Evolutionary conservation across 257 asterid genomes (phyloP), one percentile per base, ranked within the genome.

Genomic region (Cruciata laevipes): DNA sequence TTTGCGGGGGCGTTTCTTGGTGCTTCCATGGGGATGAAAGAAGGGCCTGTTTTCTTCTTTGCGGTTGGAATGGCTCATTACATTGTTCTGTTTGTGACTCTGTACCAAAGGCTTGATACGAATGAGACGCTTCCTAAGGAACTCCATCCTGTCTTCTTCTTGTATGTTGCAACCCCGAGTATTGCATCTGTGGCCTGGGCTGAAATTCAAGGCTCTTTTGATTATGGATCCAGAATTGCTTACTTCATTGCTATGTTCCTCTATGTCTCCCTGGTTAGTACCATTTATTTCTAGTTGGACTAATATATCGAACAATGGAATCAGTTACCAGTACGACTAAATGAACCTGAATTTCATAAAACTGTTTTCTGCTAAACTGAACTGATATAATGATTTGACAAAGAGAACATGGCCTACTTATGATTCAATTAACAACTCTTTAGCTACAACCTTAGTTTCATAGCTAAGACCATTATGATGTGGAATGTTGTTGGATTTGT

Each of bases 141-240:
- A 55, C 90, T 90, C 35, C 99, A 93, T 71, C 99, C 97, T 0
- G 95, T 90, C 33, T 93, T 93, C 84, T 92, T 92, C 67, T 86
- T 92, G 20, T 92, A 89, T 37, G 89, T 92, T 12, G 97, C 97
- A 8, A 93, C 96, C 0, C 98, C 98, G 0, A 89, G 97, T 58
- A 89, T 89, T 44, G 98, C 97, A 3, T 89, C 99, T 0, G 76
- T 89, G 91, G 98, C 97, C 0, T 93, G 98, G 98, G 94, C 98
- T 0, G 85, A 21, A 23, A 88, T 93, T 53, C 89, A 88, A 24
- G 99, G 92, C 12, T 74, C 84, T 5, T 93, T 93, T 14, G 95
- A 85, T 72, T 66, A 35, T 60, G 94, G 92, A 18, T 83, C 99
- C 0, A 72, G 87, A 37, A 78, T 90, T 0, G 84, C 90, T 10